Base-by-base conservation (phyloP, 2,329 filamentous ascomycete species). In the Cladosporium phlei region DNA sequence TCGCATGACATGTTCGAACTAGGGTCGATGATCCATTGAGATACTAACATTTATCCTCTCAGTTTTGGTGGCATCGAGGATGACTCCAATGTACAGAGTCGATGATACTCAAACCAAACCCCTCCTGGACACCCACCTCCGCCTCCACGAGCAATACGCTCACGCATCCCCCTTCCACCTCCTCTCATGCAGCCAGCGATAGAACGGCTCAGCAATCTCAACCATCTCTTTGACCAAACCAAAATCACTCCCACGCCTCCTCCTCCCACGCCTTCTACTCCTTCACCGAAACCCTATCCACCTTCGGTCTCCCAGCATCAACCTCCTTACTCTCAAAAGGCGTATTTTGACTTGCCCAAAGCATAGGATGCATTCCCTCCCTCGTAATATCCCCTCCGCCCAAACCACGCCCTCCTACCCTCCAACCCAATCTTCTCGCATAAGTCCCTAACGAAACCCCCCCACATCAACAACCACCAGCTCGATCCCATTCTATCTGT, bases 391-490 rank as follows among this genome's bases (percentile, higher is more conserved):
- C 50, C 68, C 68, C 69, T 38, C n/a, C n/a, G n/a, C n/a, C 59
- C 52, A 46, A 65, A 66, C 16, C 56, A 51, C 28, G 67, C 32
- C 35, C 51, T 55, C 5, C 38, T 49, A 12, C 57, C 46, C 45
- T 71, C 63, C n/a, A 70, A 48, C 1, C 66, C 67, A 1, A 60
- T 52, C 12, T 56, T 47, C 16, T 59, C 53, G 9, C 25, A 42
- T 58, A 60, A 37, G 61, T 58, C 46, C 11, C 48, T 33, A 3
- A 68, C 56, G n/a, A 64, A 52, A 51, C 47, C 69, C 67, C 46
- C 68, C 61, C 5, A 67, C 66, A 43, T 70, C 68, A 1, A 68
- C 44, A 2, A 70, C 52, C 4, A 66, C 54, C 0, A 65, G 66
- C 6, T 55, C 46, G 20, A 50, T 48, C 4, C 37, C 39, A 11